phyloP scores from a whole-genome alignment of 768 basidiomycete species.

The Hygrophoropsis aurantiaca region DNA sequence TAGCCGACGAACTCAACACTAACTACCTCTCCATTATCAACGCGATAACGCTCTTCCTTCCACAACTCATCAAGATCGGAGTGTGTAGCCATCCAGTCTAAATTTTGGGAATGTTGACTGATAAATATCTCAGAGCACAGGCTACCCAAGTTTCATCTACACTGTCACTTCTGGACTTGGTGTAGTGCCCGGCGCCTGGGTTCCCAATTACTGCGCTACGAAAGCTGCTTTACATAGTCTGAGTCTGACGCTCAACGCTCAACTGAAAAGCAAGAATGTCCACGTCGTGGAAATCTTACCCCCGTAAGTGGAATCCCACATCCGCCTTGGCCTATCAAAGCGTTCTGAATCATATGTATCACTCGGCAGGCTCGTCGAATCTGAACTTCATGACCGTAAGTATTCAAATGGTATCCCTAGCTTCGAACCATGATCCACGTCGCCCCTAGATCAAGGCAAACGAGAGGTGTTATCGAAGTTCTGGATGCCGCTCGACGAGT shows the following conservation, averaged over 20 bases:
- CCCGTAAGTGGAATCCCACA: slow-evolving; percentile 51
- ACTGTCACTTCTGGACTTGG: slow-evolving; percentile 55
- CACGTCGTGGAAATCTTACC: slow-evolving; percentile 58
- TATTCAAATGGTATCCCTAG: no score
- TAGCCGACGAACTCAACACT: slow-evolving; percentile 45
- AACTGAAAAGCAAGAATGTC: slow-evolving; percentile 49
- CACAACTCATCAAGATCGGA: slow-evolving; percentile 54
- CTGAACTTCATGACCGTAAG: slow-evolving; percentile 60
- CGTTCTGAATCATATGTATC: background rate
- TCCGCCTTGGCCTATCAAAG: no score
- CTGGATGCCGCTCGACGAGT: slow-evolving; percentile 30
- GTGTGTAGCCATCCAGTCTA: slow-evolving; percentile 41
- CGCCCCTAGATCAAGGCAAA: no score
- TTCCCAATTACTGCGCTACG: slow-evolving; percentile 54
- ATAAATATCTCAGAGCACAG: slow-evolving; percentile 34
- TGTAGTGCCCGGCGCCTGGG: slow-evolving; percentile 40
- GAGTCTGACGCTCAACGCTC: slow-evolving; percentile 43
- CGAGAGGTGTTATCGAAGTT: no score
- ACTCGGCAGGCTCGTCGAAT: slow-evolving; percentile 50
- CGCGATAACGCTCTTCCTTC: slow-evolving; percentile 47
- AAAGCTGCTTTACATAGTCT: slow-evolving; percentile 61
- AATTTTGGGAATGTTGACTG: no score
- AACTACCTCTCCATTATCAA: slow-evolving; percentile 54
- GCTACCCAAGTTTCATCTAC: slow-evolving; percentile 46
- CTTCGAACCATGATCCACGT: slow-evolving; percentile 41